Percentiles rank a stretch among this genome's conserved stretches.
Evolutionary conservation across 768 basidiomycete species (phyloP).

Genomic region (Royoungia palumana): DNA sequence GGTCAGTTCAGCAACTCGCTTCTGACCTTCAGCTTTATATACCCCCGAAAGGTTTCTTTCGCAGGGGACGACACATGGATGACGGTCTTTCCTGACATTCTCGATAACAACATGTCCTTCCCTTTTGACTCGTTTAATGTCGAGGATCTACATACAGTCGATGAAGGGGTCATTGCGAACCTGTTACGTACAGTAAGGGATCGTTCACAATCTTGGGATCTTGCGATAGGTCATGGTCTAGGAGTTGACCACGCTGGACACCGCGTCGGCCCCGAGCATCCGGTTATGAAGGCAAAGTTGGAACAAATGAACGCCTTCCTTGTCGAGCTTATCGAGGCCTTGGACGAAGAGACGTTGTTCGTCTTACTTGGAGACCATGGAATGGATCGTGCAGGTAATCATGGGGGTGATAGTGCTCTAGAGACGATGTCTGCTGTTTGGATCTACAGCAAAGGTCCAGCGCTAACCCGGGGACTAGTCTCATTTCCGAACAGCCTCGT

Average conservation of each 20-base stretch:
- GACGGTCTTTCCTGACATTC: slow-evolving; percentile 76
- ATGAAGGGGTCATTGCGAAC: slow-evolving; percentile 82
- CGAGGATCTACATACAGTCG: slow-evolving; percentile 95
- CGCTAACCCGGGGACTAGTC: slow-evolving; percentile 37
- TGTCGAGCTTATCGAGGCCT: slow-evolving; percentile 58
- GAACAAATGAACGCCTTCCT: slow-evolving; percentile 85
- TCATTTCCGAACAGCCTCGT: slow-evolving; percentile 49
- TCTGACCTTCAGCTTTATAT: background rate
- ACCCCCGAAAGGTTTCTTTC: slow-evolving; percentile 61
- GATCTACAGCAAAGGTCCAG: slow-evolving; percentile 81
- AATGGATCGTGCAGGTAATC: slow-evolving; percentile 93
- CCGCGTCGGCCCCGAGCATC: slow-evolving; percentile 85
- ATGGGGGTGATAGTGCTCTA: slow-evolving; percentile 84
- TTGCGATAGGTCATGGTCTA: slow-evolving; percentile 88
- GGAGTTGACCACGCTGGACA: slow-evolving; percentile 98
- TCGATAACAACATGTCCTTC: slow-evolving; percentile 68
- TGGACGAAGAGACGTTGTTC: slow-evolving; percentile 88
- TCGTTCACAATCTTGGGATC: slow-evolving; percentile 62
- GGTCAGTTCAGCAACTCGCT: slow-evolving; percentile 34
- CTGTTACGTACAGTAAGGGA: slow-evolving; percentile 74
- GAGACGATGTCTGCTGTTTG: slow-evolving; percentile 87
- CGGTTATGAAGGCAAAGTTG: slow-evolving; percentile 82
- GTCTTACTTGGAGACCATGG: slow-evolving; percentile 96
- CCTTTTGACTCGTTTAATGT: slow-evolving; percentile 98
- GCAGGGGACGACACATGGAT: slow-evolving; percentile 99